Percentiles rank a stretch among this genome's conserved stretches.
phyloP scores from a whole-genome alignment of 495 filamentous ascomycete species.

The Diplogelasinospora grovesii region DNA sequence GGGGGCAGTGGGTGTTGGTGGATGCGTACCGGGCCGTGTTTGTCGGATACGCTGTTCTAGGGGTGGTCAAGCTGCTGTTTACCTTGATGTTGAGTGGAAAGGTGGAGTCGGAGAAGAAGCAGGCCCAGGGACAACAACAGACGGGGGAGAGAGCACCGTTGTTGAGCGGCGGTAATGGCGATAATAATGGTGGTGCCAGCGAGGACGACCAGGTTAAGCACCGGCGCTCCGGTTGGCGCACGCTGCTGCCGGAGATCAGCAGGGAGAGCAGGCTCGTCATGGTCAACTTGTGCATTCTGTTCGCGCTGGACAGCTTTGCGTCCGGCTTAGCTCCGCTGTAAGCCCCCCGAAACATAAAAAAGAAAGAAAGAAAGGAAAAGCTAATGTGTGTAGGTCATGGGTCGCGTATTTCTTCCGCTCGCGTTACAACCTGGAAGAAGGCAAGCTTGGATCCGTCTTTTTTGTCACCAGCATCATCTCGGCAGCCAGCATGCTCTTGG shows the following conservation, averaged over 20 bases:
- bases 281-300: conserved; percentile 40
- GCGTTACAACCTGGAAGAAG: conserved; percentile 60
- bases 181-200: neutral
- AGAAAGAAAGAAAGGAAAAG: too few species aligned
- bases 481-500: conserved; percentile 61
- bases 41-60: conserved; percentile 60
- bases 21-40: conserved; percentile 65
- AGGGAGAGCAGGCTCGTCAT: conserved; percentile 49
- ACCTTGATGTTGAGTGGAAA: conserved; percentile 50
- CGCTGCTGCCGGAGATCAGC: conserved; percentile 47
- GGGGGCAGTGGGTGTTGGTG: conserved; percentile 47
- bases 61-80: conserved; percentile 58
- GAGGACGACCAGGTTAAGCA: too few species aligned
- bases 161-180: too few species aligned
- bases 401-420: conserved; percentile 67
- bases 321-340: conserved; percentile 23
- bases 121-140: too few species aligned
- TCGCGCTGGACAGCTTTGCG: conserved; percentile 12
- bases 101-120: too few species aligned
- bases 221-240: too few species aligned
- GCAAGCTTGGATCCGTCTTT: conserved; percentile 62
- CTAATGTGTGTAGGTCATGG: too few species aligned
- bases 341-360: too few species aligned
- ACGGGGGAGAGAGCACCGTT: too few species aligned
- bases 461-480: conserved; percentile 59